Evolutionary conservation across 495 filamentous ascomycete species (phyloP).

Genomic region (Viridothelium virens): DNA sequence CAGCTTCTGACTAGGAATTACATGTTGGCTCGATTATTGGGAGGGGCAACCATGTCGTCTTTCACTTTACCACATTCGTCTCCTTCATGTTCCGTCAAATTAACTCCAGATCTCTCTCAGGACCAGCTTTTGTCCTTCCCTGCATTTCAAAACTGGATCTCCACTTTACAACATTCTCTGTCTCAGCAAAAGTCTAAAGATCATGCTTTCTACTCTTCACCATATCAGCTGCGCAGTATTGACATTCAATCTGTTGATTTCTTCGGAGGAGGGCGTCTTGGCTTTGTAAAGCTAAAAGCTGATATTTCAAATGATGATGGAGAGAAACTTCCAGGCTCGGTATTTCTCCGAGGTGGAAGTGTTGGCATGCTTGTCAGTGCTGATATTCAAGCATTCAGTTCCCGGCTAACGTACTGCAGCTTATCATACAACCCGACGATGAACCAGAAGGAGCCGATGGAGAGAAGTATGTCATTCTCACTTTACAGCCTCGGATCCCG

Average conservation of each 20-base stretch:
- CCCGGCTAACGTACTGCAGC: constrained; percentile 27
- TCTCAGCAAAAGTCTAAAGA: constrained; percentile 46
- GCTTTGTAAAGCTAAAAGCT: constrained; percentile 71
- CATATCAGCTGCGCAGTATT: constrained; percentile 63
- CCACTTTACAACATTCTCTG: constrained; percentile 58
- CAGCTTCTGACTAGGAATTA: too few species aligned
- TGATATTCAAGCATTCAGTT: constrained; percentile 3
- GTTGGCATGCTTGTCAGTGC: constrained; percentile 67
- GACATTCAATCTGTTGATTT: constrained; percentile 67
- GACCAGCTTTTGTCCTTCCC: constrained; percentile 22
- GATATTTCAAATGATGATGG: constrained; percentile 54
- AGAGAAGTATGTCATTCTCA: constrained; percentile 66
- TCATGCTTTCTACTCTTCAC: constrained; percentile 64
- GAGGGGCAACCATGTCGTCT: constrained; percentile 20
- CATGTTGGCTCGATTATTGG: neutral
- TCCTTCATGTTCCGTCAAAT: constrained; percentile 15
- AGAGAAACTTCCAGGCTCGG: constrained; percentile 63
- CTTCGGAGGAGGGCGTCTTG: constrained; percentile 56
- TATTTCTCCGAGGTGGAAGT: constrained; percentile 74
- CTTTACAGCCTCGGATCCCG: constrained; percentile 74
- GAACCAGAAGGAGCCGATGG: constrained; percentile 37
- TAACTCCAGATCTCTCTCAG: constrained; percentile 17
- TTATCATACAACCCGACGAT: constrained; percentile 68
- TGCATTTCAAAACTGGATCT: constrained; percentile 52
- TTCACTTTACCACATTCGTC: constrained; percentile 38